Conservation (phyloP, 192 early-diverging fungal genomes). For the Coemansia sp. region DNA sequence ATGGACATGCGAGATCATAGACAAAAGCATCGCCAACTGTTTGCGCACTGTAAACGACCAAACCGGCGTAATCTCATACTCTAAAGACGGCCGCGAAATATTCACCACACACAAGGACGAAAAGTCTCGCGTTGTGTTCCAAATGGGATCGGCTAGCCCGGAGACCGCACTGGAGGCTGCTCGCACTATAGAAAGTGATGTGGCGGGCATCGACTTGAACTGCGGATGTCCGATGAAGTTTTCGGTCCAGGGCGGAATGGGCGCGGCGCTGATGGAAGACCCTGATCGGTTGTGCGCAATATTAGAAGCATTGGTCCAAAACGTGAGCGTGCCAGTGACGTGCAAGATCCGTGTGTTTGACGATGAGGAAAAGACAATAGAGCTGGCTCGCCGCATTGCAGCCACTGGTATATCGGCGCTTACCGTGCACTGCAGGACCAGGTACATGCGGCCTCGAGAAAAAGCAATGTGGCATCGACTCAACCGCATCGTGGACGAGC, state of each 20-base stretch:
- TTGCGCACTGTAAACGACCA: slow-evolving; percentile 66
- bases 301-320: slow-evolving; percentile 66
- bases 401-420: slow-evolving; percentile 82
- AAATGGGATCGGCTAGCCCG: slow-evolving; percentile 88
- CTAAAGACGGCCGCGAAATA: slow-evolving; percentile 57
- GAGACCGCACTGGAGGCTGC: slow-evolving; percentile 86
- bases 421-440: slow-evolving; percentile 84
- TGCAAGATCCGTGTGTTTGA: slow-evolving; percentile 86
- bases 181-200: slow-evolving; percentile 77
- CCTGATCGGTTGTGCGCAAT: slow-evolving; percentile 82
- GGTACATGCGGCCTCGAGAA: slow-evolving; percentile 72
- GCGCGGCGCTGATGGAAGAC: slow-evolving; percentile 80
- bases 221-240: slow-evolving; percentile 98
- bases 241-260: slow-evolving; percentile 92
- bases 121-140: slow-evolving; percentile 77
- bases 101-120: slow-evolving; percentile 80
- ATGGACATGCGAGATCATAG: slow-evolving; percentile 87
- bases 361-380: slow-evolving; percentile 73
- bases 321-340: slow-evolving; percentile 74
- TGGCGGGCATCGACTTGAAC: slow-evolving; percentile 91
- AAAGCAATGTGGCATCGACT: slow-evolving; percentile 85
- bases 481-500: slow-evolving; percentile 63
- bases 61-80: slow-evolving; percentile 77
- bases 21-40: slow-evolving; percentile 75
- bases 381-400: slow-evolving; percentile 77